Conservation (phyloP, 441 rosid genomes). For the Breynia disticha region DNA sequence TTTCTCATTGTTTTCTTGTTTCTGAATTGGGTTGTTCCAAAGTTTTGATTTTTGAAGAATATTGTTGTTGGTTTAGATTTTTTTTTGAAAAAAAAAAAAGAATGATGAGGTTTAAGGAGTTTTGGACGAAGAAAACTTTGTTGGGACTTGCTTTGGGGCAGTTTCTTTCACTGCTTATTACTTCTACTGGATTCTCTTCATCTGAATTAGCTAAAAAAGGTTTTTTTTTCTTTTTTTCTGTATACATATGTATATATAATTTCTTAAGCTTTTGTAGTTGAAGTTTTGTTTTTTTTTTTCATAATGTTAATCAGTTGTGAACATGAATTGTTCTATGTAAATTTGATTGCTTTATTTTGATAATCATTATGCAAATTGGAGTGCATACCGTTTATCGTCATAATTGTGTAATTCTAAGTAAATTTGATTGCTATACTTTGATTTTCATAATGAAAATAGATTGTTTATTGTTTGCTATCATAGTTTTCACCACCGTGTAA, state of each 20-base stretch:
- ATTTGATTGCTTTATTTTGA: slow-evolving; percentile 4
- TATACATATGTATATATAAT: neutral
- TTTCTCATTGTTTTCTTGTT: slow-evolving; percentile 1
- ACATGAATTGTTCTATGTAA: neutral
- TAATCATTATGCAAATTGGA: neutral
- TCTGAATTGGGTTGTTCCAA: neutral
- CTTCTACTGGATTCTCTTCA: slow-evolving; percentile 61
- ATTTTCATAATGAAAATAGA: neutral
- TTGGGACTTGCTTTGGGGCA: slow-evolving; percentile 69
- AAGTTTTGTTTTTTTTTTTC: neutral
- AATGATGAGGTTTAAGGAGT: slow-evolving; percentile 34
- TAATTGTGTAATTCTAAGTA: neutral
- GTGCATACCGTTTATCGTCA: neutral
- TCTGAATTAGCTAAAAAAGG: slow-evolving; percentile 57
- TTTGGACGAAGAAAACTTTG: slow-evolving; percentile 51
- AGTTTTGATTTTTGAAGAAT: neutral
- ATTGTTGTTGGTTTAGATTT: neutral
- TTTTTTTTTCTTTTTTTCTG: slow-evolving; percentile 13
- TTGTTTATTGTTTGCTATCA: neutral
- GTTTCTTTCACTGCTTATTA: slow-evolving; percentile 61
- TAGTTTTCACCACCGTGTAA: too few relatives aligned
- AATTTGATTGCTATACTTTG: slow-evolving; percentile 3
- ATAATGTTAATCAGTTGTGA: neutral
- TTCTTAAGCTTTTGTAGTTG: neutral
- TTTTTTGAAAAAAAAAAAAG: slow-evolving; percentile 6